Percentiles rank a stretch among this genome's conserved stretches.
Evolutionary conservation across 192 early-diverging fungal species (phyloP).

Genomic region (Entomortierella beljakovae): DNA sequence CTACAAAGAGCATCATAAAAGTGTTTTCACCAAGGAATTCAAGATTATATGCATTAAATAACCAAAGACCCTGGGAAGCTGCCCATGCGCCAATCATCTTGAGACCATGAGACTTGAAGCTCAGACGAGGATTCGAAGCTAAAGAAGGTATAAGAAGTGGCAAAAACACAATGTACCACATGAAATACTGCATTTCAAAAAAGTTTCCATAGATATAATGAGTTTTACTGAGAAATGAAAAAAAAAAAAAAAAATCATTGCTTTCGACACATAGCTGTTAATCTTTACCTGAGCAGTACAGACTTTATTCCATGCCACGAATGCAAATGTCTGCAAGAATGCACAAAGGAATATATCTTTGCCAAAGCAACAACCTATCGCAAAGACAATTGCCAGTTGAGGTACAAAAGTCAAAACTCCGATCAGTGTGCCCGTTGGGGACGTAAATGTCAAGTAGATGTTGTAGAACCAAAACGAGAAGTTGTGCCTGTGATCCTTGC

Average conservation of each 20-base stretch:
- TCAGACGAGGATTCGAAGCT: conserved; percentile 25
- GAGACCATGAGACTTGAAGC: conserved; percentile 19
- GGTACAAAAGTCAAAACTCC: conserved; percentile 87
- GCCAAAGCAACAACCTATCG: conserved; percentile 77
- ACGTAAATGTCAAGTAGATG: conserved; percentile 84
- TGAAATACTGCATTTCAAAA: conserved; percentile 83
- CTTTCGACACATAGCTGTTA: conserved; percentile 1
- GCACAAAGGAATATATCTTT: conserved; percentile 89
- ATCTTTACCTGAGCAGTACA: conserved; percentile 87
- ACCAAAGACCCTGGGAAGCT: conserved; percentile 81
- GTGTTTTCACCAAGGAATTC: conserved; percentile 92
- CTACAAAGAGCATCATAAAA: conserved; percentile 78
- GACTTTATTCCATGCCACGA: conserved; percentile 98
- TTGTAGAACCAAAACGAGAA: conserved; percentile 98
- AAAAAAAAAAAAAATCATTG: neutral
- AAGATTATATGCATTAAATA: conserved; percentile 86
- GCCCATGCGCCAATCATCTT: conserved; percentile 40
- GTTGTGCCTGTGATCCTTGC: conserved; percentile 99
- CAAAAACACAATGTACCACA: conserved; percentile 97
- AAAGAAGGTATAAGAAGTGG: conserved; percentile 83
- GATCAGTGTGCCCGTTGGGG: conserved; percentile 60
- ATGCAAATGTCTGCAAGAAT: conserved; percentile 95
- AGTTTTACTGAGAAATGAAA: neutral
- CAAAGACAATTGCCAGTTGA: conserved; percentile 75
- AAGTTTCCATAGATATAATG: neutral